Evolutionary conservation across 257 asterid genomes (phyloP).

Genomic region (Galeopsis tetrahit): DNA sequence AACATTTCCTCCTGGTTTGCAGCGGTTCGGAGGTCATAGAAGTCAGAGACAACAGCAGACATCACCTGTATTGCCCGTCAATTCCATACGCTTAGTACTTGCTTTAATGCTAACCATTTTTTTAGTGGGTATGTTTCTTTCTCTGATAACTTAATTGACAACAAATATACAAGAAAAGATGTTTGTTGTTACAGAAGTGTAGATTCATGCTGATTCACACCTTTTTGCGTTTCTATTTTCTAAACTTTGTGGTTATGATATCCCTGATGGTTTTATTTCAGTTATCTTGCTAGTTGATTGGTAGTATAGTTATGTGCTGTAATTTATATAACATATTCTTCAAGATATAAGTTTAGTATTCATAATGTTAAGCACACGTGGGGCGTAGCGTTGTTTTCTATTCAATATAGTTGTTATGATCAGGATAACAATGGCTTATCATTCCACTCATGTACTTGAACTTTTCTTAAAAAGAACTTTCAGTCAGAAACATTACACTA

Average conservation of each 20-base stretch:
- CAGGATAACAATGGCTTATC: background rate
- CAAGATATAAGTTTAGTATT: no score
- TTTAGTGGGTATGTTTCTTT: slow-evolving; percentile 62
- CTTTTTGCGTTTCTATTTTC: background rate
- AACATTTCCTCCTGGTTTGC: slow-evolving; percentile 36
- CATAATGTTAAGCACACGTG: slow-evolving; percentile 1
- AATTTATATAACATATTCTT: no score
- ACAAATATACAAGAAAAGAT: background rate
- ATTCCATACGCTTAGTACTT: slow-evolving; percentile 57
- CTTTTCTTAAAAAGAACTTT: background rate
- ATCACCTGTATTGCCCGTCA: slow-evolving; percentile 41
- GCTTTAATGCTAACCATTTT: slow-evolving; percentile 65
- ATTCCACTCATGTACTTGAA: background rate
- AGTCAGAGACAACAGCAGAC: slow-evolving; percentile 54
- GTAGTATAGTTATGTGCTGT: background rate
- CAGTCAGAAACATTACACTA: background rate
- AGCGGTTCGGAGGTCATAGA: slow-evolving; percentile 57
- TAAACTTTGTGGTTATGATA: background rate
- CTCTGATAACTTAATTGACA: slow-evolving; percentile 13
- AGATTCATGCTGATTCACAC: slow-evolving; percentile 2
- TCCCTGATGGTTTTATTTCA: background rate
- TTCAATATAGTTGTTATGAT: background rate
- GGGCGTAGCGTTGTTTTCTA: background rate
- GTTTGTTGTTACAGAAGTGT: slow-evolving; percentile 14
- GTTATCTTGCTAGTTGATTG: slow-evolving; percentile 18